Evolutionary conservation across 495 filamentous ascomycete genomes (phyloP).

Genomic region (Neurospora sp.): DNA sequence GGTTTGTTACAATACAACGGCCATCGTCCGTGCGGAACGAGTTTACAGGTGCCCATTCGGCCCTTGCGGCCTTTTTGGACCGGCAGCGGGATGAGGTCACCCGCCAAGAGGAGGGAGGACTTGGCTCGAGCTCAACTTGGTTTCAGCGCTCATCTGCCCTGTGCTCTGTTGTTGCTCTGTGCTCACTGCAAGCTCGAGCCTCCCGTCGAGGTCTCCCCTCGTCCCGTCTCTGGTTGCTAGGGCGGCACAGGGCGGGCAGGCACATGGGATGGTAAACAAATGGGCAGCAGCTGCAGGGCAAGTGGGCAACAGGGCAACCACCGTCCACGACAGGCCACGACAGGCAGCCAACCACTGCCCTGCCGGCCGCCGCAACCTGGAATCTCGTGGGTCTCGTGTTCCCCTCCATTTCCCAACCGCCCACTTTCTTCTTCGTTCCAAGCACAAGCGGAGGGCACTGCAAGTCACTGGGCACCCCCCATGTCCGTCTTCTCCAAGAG

Average conservation of each 20-base stretch:
- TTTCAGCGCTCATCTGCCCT: background rate
- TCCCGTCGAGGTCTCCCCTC: background rate
- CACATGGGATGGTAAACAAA: background rate
- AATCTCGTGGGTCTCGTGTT: background rate
- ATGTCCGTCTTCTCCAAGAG: background rate
- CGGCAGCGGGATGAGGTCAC: constrained; percentile 6
- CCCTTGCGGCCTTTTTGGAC: background rate
- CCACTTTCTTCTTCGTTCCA: background rate
- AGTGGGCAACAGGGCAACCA: background rate
- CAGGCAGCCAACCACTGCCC: background rate
- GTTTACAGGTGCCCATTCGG: background rate
- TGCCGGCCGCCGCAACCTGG: background rate
- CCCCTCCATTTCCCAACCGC: background rate
- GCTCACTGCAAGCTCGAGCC: background rate
- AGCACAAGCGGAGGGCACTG: background rate
- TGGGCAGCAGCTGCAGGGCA: background rate
- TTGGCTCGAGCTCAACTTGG: background rate
- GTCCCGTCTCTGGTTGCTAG: background rate
- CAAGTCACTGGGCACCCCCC: background rate
- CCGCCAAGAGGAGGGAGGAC: background rate
- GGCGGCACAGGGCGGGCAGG: background rate
- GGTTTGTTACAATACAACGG: background rate
- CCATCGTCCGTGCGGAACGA: background rate
- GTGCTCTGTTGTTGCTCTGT: background rate
- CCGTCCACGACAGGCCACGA: background rate